Percentiles rank a stretch among this genome's conserved stretches.
Evolutionary conservation across 202 grass and related monocot species (phyloP).

Genomic region (Brachypodium distachyon): DNA sequence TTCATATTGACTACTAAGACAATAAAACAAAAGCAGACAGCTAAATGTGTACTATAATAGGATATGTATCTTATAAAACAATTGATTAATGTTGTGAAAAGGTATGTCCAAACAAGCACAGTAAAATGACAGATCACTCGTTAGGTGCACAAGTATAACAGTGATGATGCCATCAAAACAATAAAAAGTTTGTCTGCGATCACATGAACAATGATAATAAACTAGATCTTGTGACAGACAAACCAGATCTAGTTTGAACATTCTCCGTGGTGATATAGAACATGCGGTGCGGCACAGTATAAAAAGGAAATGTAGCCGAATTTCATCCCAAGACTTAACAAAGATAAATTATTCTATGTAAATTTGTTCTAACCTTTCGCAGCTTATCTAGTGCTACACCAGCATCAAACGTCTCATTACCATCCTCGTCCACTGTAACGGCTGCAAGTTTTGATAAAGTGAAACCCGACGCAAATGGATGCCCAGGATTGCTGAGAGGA

Average conservation of each 20-base stretch:
- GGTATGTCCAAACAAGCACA: neutral
- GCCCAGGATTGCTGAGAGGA: conserved; percentile 61
- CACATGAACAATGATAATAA: neutral
- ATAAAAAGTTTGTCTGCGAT: neutral
- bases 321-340: neutral
- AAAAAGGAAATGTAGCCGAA: neutral
- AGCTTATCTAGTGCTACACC: conserved; percentile 94
- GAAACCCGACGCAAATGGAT: conserved; percentile 84
- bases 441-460: conserved; percentile 97
- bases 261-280: neutral
- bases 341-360: neutral
- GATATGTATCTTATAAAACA: neutral
- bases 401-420: conserved; percentile 96
- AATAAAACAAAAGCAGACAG: conserved; percentile 1
- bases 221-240: neutral
- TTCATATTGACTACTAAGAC: neutral
- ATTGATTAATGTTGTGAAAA: neutral
- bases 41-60: conserved; percentile 12
- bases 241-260: neutral
- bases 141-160: neutral
- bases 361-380: conserved; percentile 63
- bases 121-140: neutral
- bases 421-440: conserved; percentile 85
- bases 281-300: neutral
- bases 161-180: neutral